These are phyloP conservation scores for Podospora sp. DNA, from an alignment of 495 filamentous ascomycete genomes.

Conservation along the genomic window DNA sequence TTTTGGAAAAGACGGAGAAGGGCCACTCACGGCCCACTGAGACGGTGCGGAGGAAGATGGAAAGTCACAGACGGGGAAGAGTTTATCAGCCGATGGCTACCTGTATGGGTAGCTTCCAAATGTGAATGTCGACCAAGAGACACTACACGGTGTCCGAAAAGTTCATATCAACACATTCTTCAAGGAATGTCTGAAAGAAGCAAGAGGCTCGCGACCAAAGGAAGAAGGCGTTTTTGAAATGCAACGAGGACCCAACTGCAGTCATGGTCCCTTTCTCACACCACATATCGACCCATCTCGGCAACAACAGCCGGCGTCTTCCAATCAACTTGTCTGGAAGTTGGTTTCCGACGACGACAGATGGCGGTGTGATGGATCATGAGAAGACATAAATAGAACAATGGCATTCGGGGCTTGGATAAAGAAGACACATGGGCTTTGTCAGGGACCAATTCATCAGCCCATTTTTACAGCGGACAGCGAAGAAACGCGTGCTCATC, in stretches of 20 bases:
- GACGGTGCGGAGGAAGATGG: slow-evolving; percentile 42
- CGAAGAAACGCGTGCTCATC: not conserved
- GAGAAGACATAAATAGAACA: not conserved
- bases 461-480: not conserved
- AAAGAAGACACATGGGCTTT: not conserved
- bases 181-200: too few species aligned
- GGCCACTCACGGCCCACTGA: slow-evolving; percentile 51
- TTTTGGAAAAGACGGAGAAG: slow-evolving; percentile 47
- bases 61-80: slow-evolving; percentile 10
- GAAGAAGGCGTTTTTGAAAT: too few species aligned
- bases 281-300: not conserved
- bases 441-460: not conserved
- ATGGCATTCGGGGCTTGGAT: not conserved
- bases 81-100: too few species aligned
- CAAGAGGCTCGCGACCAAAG: too few species aligned
- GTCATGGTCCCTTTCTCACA: not conserved
- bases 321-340: not conserved
- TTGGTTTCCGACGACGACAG: not conserved
- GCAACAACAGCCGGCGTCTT: not conserved
- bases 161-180: too few species aligned
- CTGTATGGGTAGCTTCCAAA: too few species aligned
- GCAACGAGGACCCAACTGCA: too few species aligned
- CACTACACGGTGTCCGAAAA: too few species aligned
- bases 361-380: not conserved
- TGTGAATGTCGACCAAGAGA: too few species aligned